phyloP scores from a whole-genome alignment of 768 basidiomycete genomes.

The Amanita jacksonii region DNA sequence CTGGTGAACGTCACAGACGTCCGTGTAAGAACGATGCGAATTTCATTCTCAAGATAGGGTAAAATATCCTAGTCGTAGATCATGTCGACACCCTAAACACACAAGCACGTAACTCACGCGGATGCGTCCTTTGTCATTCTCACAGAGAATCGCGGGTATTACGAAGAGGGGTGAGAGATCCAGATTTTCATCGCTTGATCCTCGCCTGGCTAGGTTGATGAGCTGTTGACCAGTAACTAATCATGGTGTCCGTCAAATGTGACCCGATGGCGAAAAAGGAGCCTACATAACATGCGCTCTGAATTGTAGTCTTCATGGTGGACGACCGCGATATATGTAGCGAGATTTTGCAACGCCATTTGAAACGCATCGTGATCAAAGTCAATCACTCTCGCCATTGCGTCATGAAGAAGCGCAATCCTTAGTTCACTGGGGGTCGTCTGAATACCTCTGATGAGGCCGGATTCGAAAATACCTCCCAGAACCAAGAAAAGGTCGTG shows the following conservation, averaged over 20 bases:
- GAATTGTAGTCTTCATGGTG: slow-evolving; percentile 42
- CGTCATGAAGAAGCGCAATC: slow-evolving; percentile 48
- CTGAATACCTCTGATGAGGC: slow-evolving; percentile 23
- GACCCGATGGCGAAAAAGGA: slow-evolving; percentile 4
- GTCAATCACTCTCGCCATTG: slow-evolving; percentile 37
- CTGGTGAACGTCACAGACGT: slow-evolving; percentile 33
- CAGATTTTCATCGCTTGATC: slow-evolving; percentile 38
- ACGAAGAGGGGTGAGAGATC: slow-evolving; percentile 49
- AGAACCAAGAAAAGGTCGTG: slow-evolving; percentile 45
- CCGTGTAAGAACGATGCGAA: slow-evolving; percentile 44
- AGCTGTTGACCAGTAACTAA: slow-evolving; percentile 52
- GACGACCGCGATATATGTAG: slow-evolving; percentile 47
- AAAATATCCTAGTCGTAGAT: slow-evolving; percentile 42
- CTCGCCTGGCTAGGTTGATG: slow-evolving; percentile 41
- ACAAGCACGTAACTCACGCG: slow-evolving; percentile 30
- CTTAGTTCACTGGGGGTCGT: slow-evolving; percentile 25
- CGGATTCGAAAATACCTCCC: slow-evolving; percentile 32
- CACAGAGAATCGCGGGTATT: slow-evolving; percentile 42
- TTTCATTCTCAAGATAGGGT: slow-evolving; percentile 45
- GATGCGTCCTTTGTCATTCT: slow-evolving; percentile 49
- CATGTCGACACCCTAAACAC: slow-evolving; percentile 4
- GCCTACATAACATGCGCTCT: slow-evolving; percentile 49
- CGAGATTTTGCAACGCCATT: slow-evolving; percentile 46
- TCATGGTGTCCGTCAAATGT: neutral
- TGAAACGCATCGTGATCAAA: slow-evolving; percentile 42